A percentile compares a stretch with the other conserved stretches of the same genome.
phyloP scores from a whole-genome alignment of 2,329 filamentous ascomycete species.

The Exophiala calicioides region DNA sequence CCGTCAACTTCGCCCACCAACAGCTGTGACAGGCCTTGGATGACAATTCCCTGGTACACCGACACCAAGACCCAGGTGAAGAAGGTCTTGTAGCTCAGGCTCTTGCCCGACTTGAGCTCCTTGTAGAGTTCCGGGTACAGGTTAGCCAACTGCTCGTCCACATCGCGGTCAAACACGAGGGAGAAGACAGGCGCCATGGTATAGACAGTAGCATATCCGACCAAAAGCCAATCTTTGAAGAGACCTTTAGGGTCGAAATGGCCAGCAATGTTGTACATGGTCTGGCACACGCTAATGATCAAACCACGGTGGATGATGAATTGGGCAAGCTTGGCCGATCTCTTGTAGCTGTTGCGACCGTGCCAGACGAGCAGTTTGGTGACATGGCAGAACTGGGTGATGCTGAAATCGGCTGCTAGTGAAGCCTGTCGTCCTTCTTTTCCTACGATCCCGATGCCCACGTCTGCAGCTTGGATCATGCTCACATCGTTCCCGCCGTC shows the following conservation, averaged over 20 bases:
- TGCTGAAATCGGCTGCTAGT: slow-evolving; percentile 93
- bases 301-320: slow-evolving; percentile 97
- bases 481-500: slow-evolving; percentile 98
- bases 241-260: slow-evolving; percentile 91
- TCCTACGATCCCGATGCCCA: slow-evolving; percentile 95
- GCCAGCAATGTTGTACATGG: slow-evolving; percentile 92
- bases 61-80: slow-evolving; percentile 96
- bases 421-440: slow-evolving; percentile 96
- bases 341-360: slow-evolving; percentile 94
- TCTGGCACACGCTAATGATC: slow-evolving; percentile 94
- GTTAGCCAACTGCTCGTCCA: slow-evolving; percentile 89
- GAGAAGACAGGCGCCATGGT: slow-evolving; percentile 92
- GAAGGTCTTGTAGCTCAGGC: slow-evolving; percentile 88
- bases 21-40: slow-evolving; percentile 90
- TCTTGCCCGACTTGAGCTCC: slow-evolving; percentile 86
- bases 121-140: slow-evolving; percentile 97
- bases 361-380: slow-evolving; percentile 99
- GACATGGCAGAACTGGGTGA: slow-evolving; percentile 90
- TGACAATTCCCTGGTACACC: slow-evolving; percentile 91
- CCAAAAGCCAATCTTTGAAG: slow-evolving; percentile 95
- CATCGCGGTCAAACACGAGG: slow-evolving; percentile 89
- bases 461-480: slow-evolving; percentile 98
- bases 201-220: slow-evolving; percentile 95
- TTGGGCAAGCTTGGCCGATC: slow-evolving; percentile 90
- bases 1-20: slow-evolving; percentile 71